These are phyloP conservation scores for Penstemon eatonii DNA, from an alignment of 257 asterid species.

Conservation along the genomic window DNA sequence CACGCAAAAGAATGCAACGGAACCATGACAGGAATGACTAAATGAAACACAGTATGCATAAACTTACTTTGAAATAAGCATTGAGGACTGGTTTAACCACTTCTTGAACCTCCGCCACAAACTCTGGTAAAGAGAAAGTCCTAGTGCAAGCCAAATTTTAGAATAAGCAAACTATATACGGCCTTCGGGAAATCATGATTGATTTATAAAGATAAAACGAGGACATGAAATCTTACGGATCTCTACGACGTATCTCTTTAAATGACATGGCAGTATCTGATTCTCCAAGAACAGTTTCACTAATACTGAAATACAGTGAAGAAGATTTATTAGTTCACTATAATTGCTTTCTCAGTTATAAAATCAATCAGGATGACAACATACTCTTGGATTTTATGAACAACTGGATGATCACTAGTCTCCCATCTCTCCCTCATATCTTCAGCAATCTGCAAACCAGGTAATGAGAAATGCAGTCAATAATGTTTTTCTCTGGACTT, in stretches of 20 bases:
- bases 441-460: conserved; percentile 71
- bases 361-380: conserved; percentile 13
- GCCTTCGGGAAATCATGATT: background rate
- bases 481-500: no score
- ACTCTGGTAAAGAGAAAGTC: conserved; percentile 87
- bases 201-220: background rate
- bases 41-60: background rate
- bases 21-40: background rate
- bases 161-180: background rate
- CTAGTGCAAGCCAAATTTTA: conserved; percentile 40
- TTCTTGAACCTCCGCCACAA: conserved; percentile 95
- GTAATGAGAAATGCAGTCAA: no score
- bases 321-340: conserved; percentile 21
- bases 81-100: conserved; percentile 82
- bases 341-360: conserved; percentile 12
- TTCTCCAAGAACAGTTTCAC: conserved; percentile 95
- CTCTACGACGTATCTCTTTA: conserved; percentile 92
- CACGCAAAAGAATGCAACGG: background rate
- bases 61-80: conserved; percentile 83
- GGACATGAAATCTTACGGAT: conserved; percentile 64
- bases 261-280: conserved; percentile 86
- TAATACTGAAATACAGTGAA: conserved; percentile 55
- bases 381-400: conserved; percentile 94
- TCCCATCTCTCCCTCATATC: conserved; percentile 96
- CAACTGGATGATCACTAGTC: conserved; percentile 92